A percentile compares a stretch with the other conserved stretches of the same genome.
phyloP scores from a whole-genome alignment of 2,329 filamentous ascomycete genomes.

The Tricladium varicosporioides region DNA sequence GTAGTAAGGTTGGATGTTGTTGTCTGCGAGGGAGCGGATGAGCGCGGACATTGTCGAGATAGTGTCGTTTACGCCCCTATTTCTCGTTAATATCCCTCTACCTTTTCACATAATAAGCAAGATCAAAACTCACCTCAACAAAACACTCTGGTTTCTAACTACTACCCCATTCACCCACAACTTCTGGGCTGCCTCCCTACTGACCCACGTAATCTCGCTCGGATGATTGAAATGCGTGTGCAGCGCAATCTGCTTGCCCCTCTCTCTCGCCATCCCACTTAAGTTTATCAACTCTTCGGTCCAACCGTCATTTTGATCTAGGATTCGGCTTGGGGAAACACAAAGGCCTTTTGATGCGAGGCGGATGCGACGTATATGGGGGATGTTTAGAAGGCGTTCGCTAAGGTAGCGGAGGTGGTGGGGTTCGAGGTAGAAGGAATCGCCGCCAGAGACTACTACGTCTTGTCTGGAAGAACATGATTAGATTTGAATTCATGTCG shows the following conservation, averaged over 20 bases:
- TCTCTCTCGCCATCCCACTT: slow-evolving; percentile 46
- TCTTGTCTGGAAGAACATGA: slow-evolving; percentile 46
- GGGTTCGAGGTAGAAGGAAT: slow-evolving; percentile 56
- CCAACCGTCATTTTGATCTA: slow-evolving; percentile 54
- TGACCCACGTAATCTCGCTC: slow-evolving; percentile 60
- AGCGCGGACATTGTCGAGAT: slow-evolving; percentile 50
- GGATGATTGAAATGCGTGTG: slow-evolving; percentile 67
- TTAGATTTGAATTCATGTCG: slow-evolving; percentile 34
- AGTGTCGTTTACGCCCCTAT: slow-evolving; percentile 53
- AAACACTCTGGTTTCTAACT: slow-evolving; percentile 59
- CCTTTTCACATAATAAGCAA: too few species aligned
- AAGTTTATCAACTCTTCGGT: slow-evolving; percentile 49
- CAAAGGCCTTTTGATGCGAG: slow-evolving; percentile 62
- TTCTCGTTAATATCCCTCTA: too few species aligned
- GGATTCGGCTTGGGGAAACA: slow-evolving; percentile 54
- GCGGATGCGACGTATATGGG: slow-evolving; percentile 57
- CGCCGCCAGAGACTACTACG: slow-evolving; percentile 62
- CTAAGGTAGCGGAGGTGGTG: slow-evolving; percentile 53
- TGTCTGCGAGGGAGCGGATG: slow-evolving; percentile 52
- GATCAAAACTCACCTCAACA: slow-evolving; percentile 41
- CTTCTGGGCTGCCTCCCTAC: slow-evolving; percentile 47
- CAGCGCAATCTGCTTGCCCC: slow-evolving; percentile 58
- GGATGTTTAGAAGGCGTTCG: slow-evolving; percentile 52
- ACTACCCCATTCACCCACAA: slow-evolving; percentile 51
- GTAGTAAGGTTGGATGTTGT: slow-evolving; percentile 61